Evolutionary conservation across 2,329 filamentous ascomycete genomes (phyloP).

Genomic region (Aspergillus amoenus): DNA sequence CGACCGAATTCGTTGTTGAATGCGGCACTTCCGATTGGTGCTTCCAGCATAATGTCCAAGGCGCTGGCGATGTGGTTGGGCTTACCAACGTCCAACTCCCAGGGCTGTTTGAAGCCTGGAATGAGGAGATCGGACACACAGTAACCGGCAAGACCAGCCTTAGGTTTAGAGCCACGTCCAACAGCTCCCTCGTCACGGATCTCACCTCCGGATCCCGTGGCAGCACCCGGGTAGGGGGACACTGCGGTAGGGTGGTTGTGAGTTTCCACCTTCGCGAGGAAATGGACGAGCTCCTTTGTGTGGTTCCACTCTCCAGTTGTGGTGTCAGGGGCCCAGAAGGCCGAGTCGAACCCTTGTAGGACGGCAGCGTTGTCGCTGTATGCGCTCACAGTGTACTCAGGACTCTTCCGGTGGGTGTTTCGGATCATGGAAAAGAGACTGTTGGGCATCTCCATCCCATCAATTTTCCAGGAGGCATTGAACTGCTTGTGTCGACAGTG

Average conservation of each 20-base stretch:
- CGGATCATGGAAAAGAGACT: constrained; percentile 95
- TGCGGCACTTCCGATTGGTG: constrained; percentile 87
- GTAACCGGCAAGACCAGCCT: constrained; percentile 88
- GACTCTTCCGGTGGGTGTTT: constrained; percentile 80
- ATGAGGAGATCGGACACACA: constrained; percentile 94
- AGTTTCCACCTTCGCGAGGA: constrained; percentile 92
- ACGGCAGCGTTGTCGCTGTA: constrained; percentile 99
- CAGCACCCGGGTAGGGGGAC: constrained; percentile 87
- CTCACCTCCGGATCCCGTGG: constrained; percentile 92
- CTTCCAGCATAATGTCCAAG: constrained; percentile 96
- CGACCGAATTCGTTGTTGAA: constrained; percentile 99
- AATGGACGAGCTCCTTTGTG: constrained; percentile 81
- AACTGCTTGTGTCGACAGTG: constrained; percentile 89
- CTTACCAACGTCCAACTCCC: constrained; percentile 88
- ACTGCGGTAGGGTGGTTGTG: constrained; percentile 98
- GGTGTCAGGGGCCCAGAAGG: constrained; percentile 85
- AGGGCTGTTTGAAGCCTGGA: constrained; percentile 76
- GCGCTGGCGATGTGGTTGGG: constrained; percentile 90
- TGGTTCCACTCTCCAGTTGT: constrained; percentile 84
- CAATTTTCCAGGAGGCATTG: constrained; percentile 94
- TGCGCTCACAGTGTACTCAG: constrained; percentile 83
- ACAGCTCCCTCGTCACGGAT: constrained; percentile 95
- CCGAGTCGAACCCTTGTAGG: constrained; percentile 67
- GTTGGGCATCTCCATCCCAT: constrained; percentile 74
- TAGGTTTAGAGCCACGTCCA: constrained; percentile 86